A percentile compares a stretch with the other conserved stretches of the same genome.
Evolutionary conservation across 164 flowering plant genomes (phyloP).

Genomic region (Protea cynaroides): DNA sequence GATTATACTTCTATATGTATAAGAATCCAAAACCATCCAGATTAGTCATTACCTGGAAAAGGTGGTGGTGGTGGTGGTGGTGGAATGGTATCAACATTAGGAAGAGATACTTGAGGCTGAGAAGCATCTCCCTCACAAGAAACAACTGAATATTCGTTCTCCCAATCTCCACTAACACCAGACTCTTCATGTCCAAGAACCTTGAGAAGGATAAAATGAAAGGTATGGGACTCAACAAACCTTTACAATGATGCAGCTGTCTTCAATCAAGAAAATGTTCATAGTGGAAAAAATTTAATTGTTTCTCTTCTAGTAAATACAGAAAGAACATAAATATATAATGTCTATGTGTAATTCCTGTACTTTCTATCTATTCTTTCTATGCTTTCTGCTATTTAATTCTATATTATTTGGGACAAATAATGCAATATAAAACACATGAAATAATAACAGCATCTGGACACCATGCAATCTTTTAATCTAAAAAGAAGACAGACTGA

Average conservation of each 20-base stretch:
- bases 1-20: too few species aligned
- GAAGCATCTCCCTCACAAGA: slow-evolving; percentile 17
- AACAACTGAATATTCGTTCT: slow-evolving; percentile 9
- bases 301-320: too few species aligned
- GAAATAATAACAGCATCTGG: too few species aligned
- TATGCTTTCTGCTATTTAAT: too few species aligned
- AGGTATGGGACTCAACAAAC: neutral
- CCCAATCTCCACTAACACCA: slow-evolving; percentile 10
- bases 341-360: too few species aligned
- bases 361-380: too few species aligned
- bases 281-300: too few species aligned
- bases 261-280: neutral
- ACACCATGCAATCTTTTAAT: too few species aligned
- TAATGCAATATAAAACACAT: too few species aligned
- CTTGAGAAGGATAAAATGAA: slow-evolving; percentile 12
- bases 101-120: slow-evolving; percentile 15
- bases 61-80: slow-evolving; percentile 45
- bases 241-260: neutral
- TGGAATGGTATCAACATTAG: slow-evolving; percentile 29
- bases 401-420: too few species aligned
- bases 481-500: too few species aligned
- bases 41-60: slow-evolving; percentile 46
- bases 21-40: neutral
- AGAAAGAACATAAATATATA: too few species aligned
- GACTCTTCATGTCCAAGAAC: slow-evolving; percentile 14